These are phyloP conservation scores for Acidiella bohemica DNA, from an alignment of 495 filamentous ascomycete genomes.

Conservation along the genomic window DNA sequence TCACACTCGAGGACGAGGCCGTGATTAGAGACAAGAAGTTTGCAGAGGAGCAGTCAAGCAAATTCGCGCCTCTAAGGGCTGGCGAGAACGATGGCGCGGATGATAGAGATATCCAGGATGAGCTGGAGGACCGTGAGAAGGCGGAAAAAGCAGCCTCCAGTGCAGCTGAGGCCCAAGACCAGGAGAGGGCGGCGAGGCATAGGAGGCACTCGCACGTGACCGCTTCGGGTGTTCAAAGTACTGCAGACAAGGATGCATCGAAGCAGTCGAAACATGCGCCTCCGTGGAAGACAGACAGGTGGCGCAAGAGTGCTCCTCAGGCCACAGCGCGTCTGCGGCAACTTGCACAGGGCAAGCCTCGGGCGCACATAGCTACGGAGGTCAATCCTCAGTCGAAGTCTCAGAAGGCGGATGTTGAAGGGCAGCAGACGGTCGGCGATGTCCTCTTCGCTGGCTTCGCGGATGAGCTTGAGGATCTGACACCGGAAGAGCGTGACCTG, in stretches of 20 bases:
- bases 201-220: not conserved
- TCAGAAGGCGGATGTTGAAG: conserved; percentile 41
- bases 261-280: conserved; percentile 22
- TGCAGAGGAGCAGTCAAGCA: conserved; percentile 56
- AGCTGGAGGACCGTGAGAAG: conserved; percentile 30
- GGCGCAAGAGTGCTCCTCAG: conserved; percentile 2
- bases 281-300: conserved; percentile 26
- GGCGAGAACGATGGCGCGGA: conserved; percentile 33
- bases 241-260: not conserved
- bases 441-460: conserved; percentile 74
- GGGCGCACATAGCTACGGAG: conserved; percentile 1
- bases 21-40: conserved; percentile 82
- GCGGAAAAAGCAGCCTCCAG: conserved; percentile 32
- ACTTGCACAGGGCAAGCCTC: conserved; percentile 1
- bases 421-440: conserved; percentile 55
- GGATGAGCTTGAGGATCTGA: conserved; percentile 89
- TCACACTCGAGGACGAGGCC: conserved; percentile 91
- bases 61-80: conserved; percentile 31
- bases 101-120: conserved; percentile 33
- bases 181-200: conserved; percentile 25
- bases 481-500: conserved; percentile 75
- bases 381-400: not conserved
- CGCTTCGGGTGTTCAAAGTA: not conserved
- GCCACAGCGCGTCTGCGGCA: conserved; percentile 4
- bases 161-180: conserved; percentile 42